Evolutionary conservation across 164 flowering plant species (phyloP).

Genomic region (Vitis riparia): DNA sequence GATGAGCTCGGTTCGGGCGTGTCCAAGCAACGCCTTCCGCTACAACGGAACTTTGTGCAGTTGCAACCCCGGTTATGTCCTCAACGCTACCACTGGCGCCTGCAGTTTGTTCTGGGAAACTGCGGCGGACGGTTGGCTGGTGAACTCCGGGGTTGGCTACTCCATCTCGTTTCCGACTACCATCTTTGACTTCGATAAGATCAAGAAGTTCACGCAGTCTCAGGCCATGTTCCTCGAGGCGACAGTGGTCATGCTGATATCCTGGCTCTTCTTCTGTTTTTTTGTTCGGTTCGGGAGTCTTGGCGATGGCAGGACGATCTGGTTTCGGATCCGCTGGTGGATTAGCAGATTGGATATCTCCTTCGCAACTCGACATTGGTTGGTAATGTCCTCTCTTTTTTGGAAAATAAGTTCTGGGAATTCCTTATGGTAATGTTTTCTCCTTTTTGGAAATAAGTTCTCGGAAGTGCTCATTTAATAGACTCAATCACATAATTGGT

Average conservation of each 20-base stretch:
- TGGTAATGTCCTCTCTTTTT: conserved; percentile 40
- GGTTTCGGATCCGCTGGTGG: conserved; percentile 88
- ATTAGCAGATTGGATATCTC: conserved; percentile 81
- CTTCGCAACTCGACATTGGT: conserved; percentile 91
- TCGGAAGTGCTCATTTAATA: no score
- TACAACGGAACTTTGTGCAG: conserved; percentile 69
- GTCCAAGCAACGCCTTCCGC: conserved; percentile 58
- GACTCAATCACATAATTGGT: no score
- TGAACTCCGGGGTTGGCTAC: conserved; percentile 53
- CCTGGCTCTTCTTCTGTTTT: conserved; percentile 70
- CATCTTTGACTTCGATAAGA: conserved; percentile 63
- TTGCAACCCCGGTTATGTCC: conserved; percentile 64
- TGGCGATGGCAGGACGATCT: conserved; percentile 49
- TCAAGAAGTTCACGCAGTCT: conserved; percentile 68
- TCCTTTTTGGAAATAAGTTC: not conserved
- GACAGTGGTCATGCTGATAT: conserved; percentile 51
- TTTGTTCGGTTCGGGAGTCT: conserved; percentile 52
- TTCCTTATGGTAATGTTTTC: not conserved
- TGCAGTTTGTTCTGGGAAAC: conserved; percentile 43
- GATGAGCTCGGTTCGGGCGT: conserved; percentile 12
- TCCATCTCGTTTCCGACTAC: conserved; percentile 49
- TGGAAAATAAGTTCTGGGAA: not conserved
- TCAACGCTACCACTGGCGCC: conserved; percentile 25
- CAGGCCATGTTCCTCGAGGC: conserved; percentile 71
- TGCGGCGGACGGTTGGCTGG: conserved; percentile 15